Conservation (phyloP, 2,329 filamentous ascomycete genomes). For the Fusarium luffae region DNA sequence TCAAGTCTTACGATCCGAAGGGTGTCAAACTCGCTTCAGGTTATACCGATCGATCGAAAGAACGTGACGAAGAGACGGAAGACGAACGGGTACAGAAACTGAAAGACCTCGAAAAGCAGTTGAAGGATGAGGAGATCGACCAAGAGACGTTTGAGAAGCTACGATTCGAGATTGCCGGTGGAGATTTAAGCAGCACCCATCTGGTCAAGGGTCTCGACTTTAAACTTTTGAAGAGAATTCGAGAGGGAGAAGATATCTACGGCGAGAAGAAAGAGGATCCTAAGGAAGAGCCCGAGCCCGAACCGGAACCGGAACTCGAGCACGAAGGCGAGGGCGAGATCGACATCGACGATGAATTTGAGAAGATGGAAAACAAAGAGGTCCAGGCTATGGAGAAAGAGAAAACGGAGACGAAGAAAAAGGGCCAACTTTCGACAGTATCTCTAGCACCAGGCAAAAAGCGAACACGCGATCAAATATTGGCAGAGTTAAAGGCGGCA, state of each 20-base stretch:
- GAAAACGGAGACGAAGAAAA: slow-evolving; percentile 63
- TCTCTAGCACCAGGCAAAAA: slow-evolving; percentile 67
- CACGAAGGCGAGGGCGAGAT: slow-evolving; percentile 46
- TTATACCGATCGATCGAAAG: slow-evolving; percentile 84
- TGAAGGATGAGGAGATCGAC: slow-evolving; percentile 88
- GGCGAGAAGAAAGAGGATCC: slow-evolving; percentile 48
- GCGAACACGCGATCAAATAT: slow-evolving; percentile 72
- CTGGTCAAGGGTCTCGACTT: slow-evolving; percentile 93
- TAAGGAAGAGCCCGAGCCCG: slow-evolving; percentile 44
- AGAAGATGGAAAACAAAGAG: slow-evolving; percentile 65
- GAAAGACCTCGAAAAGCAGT: slow-evolving; percentile 80
- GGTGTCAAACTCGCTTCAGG: slow-evolving; percentile 82
- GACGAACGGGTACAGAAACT: slow-evolving; percentile 72
- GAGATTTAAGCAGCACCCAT: slow-evolving; percentile 83
- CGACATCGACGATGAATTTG: slow-evolving; percentile 73
- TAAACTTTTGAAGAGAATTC: slow-evolving; percentile 76
- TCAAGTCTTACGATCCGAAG: slow-evolving; percentile 82
- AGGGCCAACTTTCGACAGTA: slow-evolving; percentile 68
- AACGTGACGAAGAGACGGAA: slow-evolving; percentile 65
- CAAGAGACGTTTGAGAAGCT: slow-evolving; percentile 80
- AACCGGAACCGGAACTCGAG: slow-evolving; percentile 43
- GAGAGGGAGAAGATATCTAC: slow-evolving; percentile 75
- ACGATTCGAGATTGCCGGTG: slow-evolving; percentile 81
- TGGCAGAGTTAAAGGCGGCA: slow-evolving; percentile 73
- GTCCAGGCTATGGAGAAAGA: slow-evolving; percentile 65